Evolutionary conservation across 345 rosid genomes (phyloP).

Genomic region (Populus deltoides): DNA sequence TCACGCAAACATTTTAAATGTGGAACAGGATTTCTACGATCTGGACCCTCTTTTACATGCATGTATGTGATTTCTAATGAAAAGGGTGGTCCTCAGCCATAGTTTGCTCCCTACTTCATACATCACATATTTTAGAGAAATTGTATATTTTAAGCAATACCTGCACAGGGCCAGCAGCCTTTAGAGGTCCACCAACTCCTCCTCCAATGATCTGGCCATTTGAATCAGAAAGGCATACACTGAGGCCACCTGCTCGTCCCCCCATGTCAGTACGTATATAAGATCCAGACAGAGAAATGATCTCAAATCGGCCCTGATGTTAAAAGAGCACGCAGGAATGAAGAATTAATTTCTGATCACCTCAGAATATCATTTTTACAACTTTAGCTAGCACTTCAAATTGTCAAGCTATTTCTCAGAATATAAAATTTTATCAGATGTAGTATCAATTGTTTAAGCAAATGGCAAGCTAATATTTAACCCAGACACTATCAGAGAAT

Average conservation of each 20-base stretch:
- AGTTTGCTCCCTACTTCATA: not conserved
- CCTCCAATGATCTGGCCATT: slow-evolving; percentile 92
- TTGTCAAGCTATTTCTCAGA: not conserved
- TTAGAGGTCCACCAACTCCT: slow-evolving; percentile 77
- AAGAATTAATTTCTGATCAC: not conserved
- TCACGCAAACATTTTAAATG: not conserved
- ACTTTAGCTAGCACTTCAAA: not conserved
- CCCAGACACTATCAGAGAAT: not conserved
- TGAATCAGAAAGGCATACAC: slow-evolving; percentile 65
- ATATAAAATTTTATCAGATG: not conserved
- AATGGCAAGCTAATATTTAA: not conserved
- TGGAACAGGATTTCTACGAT: not conserved
- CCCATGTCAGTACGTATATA: slow-evolving; percentile 68
- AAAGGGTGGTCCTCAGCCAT: not conserved
- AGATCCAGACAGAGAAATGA: slow-evolving; percentile 80
- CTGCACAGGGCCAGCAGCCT: slow-evolving; percentile 93
- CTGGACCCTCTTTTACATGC: not conserved
- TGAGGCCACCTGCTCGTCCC: slow-evolving; percentile 81
- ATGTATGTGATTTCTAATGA: not conserved
- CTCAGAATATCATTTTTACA: not conserved
- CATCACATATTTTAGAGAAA: not conserved
- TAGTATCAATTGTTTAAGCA: not conserved
- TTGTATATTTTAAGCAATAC: slow-evolving; percentile 27
- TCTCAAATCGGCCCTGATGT: slow-evolving; percentile 80
- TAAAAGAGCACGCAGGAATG: not conserved